phyloP scores from a whole-genome alignment of 2,329 filamentous ascomycete genomes.

The Botryosphaeria dothidea region DNA sequence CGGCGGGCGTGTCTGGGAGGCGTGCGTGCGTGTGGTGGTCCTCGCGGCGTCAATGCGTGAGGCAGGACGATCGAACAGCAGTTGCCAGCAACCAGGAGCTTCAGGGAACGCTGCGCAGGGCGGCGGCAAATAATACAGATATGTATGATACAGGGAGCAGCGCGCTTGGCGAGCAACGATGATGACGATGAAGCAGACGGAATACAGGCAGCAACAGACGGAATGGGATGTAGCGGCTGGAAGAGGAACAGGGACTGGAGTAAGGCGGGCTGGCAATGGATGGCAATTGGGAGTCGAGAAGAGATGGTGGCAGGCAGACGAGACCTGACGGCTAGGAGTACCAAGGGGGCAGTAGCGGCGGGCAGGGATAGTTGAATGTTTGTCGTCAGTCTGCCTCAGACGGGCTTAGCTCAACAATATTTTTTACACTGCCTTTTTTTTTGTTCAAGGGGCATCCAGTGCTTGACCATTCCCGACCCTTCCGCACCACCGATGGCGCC shows the following conservation, averaged over 20 bases:
- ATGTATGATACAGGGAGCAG: background rate
- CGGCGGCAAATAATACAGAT: constrained; percentile 5
- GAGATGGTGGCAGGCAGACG: too few species aligned
- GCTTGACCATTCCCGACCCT: background rate
- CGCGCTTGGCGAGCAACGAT: background rate
- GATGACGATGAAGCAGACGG: background rate
- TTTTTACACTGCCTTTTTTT: background rate
- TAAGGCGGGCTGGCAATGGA: too few species aligned
- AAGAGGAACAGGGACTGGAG: too few species aligned
- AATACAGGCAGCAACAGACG: background rate
- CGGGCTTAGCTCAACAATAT: background rate
- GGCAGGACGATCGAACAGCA: constrained; percentile 7
- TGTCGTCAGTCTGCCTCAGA: background rate
- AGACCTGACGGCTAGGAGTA: too few species aligned
- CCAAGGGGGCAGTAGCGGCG: too few species aligned
- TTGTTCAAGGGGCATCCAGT: background rate
- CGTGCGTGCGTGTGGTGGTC: background rate
- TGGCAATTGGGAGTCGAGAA: background rate
- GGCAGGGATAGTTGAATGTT: background rate
- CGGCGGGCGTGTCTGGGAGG: background rate
- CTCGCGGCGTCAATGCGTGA: constrained; percentile 17
- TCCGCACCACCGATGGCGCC: background rate
- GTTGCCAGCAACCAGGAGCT: constrained; percentile 11
- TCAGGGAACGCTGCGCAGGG: background rate
- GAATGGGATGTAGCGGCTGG: too few species aligned